Conservation (phyloP, 371 early-diverging fungal species). For the Mortierella sp. region DNA sequence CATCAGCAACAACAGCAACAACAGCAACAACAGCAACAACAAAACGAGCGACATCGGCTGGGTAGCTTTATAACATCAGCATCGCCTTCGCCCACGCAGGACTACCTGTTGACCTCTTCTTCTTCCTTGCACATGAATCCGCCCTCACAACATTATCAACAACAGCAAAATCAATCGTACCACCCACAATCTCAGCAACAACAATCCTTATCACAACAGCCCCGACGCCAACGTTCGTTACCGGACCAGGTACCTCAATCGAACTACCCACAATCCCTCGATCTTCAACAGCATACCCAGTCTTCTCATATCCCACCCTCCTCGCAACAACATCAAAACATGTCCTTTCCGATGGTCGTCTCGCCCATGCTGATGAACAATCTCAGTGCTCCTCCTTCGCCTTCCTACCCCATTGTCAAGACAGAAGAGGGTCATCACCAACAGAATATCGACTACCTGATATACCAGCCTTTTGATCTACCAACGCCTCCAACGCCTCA, state of each 20-base stretch:
- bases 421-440: conserved; percentile 29
- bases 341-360: conserved; percentile 25
- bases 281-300: conserved; percentile 12
- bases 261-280: conserved; percentile 1
- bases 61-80: conserved; percentile 21
- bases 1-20: conserved; percentile 6
- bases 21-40: conserved; percentile 4
- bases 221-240: conserved; percentile 11
- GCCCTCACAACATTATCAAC: conserved; percentile 6
- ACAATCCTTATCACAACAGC: conserved; percentile 3
- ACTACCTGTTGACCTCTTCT: conserved; percentile 17
- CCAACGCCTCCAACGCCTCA: conserved; percentile 18
- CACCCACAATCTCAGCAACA: conserved; percentile 14
- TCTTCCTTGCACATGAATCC: conserved; percentile 16
- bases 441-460: conserved; percentile 26
- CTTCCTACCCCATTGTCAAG: conserved; percentile 36
- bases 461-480: conserved; percentile 39
- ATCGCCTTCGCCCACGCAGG: conserved; percentile 23
- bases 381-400: conserved; percentile 35
- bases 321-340: conserved; percentile 22
- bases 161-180: conserved; percentile 1
- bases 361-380: conserved; percentile 36
- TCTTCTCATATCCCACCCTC: conserved; percentile 10
- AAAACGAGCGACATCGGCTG: background rate
- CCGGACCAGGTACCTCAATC: conserved; percentile 4